Percentiles rank a stretch among this genome's conserved stretches.
Conservation (phyloP, 176 grass and related monocot genomes). For the Tillandsia fasciculata region DNA sequence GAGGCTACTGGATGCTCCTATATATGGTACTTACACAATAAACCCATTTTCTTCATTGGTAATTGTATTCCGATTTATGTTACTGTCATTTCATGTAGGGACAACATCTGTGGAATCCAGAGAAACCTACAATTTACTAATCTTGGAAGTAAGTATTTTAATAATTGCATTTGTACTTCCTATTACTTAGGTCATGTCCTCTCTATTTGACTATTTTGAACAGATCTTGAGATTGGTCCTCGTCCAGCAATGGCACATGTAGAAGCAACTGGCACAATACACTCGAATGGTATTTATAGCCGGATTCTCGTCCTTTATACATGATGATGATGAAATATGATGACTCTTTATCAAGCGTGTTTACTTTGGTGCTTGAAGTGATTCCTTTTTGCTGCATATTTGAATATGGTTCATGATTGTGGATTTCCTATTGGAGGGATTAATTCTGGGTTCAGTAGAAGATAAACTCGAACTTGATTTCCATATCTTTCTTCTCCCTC, state of each 20-base stretch:
- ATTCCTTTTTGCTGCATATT: neutral
- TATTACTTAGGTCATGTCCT: neutral
- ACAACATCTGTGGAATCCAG: slow-evolving; percentile 38
- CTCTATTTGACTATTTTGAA: slow-evolving; percentile 10
- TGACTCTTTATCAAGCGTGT: neutral
- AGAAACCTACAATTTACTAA: slow-evolving; percentile 43
- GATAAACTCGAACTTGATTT: no score
- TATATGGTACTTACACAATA: slow-evolving; percentile 60
- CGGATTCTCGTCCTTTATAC: neutral
- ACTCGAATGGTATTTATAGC: slow-evolving; percentile 52
- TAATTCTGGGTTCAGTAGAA: no score
- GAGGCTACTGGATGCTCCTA: slow-evolving; percentile 64
- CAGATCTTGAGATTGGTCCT: slow-evolving; percentile 47
- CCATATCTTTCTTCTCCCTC: no score
- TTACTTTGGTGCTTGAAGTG: neutral
- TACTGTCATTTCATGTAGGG: slow-evolving; percentile 33
- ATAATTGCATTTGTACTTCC: neutral
- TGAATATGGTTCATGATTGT: no score
- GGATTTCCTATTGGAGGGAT: no score
- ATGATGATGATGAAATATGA: no score
- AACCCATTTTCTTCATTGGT: slow-evolving; percentile 17
- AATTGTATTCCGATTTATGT: slow-evolving; percentile 12
- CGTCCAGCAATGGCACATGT: slow-evolving; percentile 41
- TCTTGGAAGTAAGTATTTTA: slow-evolving; percentile 35
- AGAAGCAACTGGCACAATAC: slow-evolving; percentile 63